Percentiles rank a stretch among this genome's conserved stretches.
Conservation (phyloP, 345 rosid genomes). For the Anastatica hierochuntica region DNA sequence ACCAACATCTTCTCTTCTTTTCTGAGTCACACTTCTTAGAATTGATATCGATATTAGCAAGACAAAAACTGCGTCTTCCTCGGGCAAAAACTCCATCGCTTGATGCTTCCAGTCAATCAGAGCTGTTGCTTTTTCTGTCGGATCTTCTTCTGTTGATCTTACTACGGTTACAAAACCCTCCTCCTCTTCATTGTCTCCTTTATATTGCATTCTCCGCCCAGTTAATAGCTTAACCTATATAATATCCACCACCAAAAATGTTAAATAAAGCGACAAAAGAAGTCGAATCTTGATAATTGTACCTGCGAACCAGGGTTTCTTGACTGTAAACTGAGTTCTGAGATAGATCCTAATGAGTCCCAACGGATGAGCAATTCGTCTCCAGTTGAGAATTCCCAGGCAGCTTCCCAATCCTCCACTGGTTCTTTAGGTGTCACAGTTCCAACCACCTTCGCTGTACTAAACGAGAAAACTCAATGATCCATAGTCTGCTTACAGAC, state of each 20-base stretch:
- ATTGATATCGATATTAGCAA: slow-evolving; percentile 59
- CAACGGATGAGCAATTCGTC: slow-evolving; percentile 47
- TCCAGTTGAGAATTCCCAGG: slow-evolving; percentile 80
- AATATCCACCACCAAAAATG: neutral
- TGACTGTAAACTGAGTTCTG: slow-evolving; percentile 31
- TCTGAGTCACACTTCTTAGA: slow-evolving; percentile 55
- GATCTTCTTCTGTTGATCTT: slow-evolving; percentile 53
- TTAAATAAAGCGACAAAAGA: no score
- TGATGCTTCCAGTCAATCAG: slow-evolving; percentile 72
- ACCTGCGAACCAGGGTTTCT: slow-evolving; percentile 43
- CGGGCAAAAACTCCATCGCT: slow-evolving; percentile 52
- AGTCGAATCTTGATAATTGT: neutral
- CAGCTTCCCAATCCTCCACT: slow-evolving; percentile 43
- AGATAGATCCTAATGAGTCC: slow-evolving; percentile 33
- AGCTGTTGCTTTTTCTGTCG: slow-evolving; percentile 60
- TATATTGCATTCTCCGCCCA: slow-evolving; percentile 64
- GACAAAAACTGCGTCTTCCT: slow-evolving; percentile 64
- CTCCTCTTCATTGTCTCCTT: slow-evolving; percentile 12
- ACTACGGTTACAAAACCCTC: slow-evolving; percentile 49
- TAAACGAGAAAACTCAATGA: slow-evolving; percentile 34
- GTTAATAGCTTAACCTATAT: slow-evolving; percentile 43
- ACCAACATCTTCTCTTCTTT: slow-evolving; percentile 60
- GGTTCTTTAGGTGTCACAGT: slow-evolving; percentile 65
- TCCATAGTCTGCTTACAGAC: neutral
- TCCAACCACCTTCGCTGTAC: slow-evolving; percentile 85